phyloP scores from a whole-genome alignment of 352 stramenopile species.

The Detonula confervacea region DNA sequence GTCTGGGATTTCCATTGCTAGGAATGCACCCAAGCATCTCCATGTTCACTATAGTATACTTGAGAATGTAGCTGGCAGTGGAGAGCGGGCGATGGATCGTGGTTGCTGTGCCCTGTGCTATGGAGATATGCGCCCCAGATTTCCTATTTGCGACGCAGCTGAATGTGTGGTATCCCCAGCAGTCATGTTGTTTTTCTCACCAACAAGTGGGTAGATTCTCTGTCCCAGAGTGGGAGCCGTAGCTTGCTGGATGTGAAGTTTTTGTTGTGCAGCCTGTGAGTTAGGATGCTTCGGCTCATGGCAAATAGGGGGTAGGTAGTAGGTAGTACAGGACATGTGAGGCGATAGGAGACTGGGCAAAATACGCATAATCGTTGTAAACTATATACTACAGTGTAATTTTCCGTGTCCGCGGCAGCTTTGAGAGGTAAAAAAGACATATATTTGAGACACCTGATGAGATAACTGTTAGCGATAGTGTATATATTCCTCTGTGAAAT shows the following conservation, averaged over 20 bases:
- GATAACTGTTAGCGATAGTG: too few relatives aligned
- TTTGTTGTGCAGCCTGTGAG: slow-evolving; percentile 9
- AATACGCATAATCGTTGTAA: too few relatives aligned
- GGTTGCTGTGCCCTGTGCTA: not conserved
- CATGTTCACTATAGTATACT: not conserved
- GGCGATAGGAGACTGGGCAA: slow-evolving; percentile 23
- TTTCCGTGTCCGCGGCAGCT: too few relatives aligned
- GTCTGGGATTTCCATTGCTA: not conserved
- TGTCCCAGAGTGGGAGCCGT: slow-evolving; percentile 7
- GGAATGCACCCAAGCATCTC: not conserved
- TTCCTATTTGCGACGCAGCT: slow-evolving; percentile 8
- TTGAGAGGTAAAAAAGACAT: too few relatives aligned
- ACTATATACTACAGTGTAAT: too few relatives aligned
- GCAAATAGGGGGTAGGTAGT: slow-evolving; percentile 37
- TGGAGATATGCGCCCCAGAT: slow-evolving; percentile 16
- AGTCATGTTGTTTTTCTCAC: slow-evolving; percentile 14
- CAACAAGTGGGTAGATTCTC: not conserved
- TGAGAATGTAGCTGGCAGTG: slow-evolving; percentile 11
- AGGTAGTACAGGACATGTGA: too few relatives aligned
- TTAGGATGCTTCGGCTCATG: slow-evolving; percentile 16
- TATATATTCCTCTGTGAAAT: too few relatives aligned
- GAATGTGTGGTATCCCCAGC: slow-evolving; percentile 9
- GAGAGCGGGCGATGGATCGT: slow-evolving; percentile 4
- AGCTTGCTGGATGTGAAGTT: slow-evolving; percentile 19
- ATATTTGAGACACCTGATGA: too few relatives aligned